phyloP scores from a whole-genome alignment of 2,329 filamentous ascomycete species.

The Alternaria consortialis region DNA sequence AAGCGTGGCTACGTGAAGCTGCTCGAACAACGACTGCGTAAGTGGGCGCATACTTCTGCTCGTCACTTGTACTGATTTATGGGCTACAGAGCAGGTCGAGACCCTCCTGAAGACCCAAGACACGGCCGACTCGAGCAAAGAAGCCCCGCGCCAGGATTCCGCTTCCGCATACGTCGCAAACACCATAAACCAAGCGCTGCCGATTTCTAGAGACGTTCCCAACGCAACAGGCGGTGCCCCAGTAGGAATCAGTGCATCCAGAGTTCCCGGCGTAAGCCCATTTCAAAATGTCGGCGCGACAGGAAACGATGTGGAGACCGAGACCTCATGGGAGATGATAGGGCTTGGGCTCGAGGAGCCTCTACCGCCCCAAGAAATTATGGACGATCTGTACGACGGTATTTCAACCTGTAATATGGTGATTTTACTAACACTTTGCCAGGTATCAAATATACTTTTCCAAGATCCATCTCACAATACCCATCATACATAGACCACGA shows the following conservation, averaged over 20 bases:
- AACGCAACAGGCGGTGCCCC: conserved; percentile 21
- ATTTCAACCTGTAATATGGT: neutral
- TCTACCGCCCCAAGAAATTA: conserved; percentile 78
- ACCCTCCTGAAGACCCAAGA: conserved; percentile 86
- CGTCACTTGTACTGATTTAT: conserved; percentile 18
- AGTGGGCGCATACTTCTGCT: conserved; percentile 48
- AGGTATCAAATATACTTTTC: conserved; percentile 89
- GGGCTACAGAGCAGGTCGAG: conserved; percentile 82
- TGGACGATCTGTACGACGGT: conserved; percentile 78
- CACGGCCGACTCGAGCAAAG: conserved; percentile 47
- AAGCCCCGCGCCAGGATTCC: conserved; percentile 33
- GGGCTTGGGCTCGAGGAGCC: conserved; percentile 83
- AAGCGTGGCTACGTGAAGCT: conserved; percentile 96
- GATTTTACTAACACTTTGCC: conserved; percentile 22
- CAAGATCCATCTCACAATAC: conserved; percentile 84
- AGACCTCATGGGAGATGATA: conserved; percentile 85
- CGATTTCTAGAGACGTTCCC: conserved; percentile 32
- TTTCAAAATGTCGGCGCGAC: conserved; percentile 27
- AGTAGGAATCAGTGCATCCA: conserved; percentile 17
- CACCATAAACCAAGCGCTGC: conserved; percentile 37
- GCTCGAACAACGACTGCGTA: conserved; percentile 89
- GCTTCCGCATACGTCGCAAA: conserved; percentile 45
- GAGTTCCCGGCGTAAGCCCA: conserved; percentile 29
- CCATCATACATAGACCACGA: conserved; percentile 88
- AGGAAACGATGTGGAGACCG: conserved; percentile 29